Evolutionary conservation across 257 asterid genomes (phyloP).

Genomic region (Solanum piurae): DNA sequence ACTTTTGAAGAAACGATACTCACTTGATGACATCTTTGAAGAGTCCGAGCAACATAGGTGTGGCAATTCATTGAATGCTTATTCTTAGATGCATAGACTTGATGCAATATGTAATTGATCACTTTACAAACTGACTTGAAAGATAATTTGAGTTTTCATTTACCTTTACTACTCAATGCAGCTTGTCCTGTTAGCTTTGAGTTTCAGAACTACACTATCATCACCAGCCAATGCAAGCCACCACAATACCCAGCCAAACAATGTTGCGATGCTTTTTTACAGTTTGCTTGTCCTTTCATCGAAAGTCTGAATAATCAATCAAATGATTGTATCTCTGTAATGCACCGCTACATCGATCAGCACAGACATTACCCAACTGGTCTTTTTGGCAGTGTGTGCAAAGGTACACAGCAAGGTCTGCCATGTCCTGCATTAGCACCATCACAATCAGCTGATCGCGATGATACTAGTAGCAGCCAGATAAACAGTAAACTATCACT

Average conservation of each 20-base stretch:
- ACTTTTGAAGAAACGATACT: not conserved
- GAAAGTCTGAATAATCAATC: not conserved
- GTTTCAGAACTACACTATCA: not conserved
- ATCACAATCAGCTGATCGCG: not conserved
- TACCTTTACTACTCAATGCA: not conserved
- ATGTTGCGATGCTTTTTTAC: constrained; percentile 1
- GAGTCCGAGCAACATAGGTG: not conserved
- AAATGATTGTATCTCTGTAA: not conserved
- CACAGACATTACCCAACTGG: not conserved
- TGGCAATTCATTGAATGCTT: not conserved
- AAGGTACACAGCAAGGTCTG: not conserved
- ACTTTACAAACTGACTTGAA: not conserved
- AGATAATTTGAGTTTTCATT: not conserved
- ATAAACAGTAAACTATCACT: not conserved
- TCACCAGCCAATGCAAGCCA: constrained; percentile 5
- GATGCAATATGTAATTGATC: not conserved
- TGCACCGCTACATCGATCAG: not conserved
- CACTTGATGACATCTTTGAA: not conserved
- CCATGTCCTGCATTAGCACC: not conserved
- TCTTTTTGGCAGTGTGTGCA: constrained; percentile 2
- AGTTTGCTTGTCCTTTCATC: constrained; percentile 1
- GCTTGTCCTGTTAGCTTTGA: constrained; percentile 4
- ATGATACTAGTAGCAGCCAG: not conserved
- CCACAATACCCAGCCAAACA: constrained; percentile 1
- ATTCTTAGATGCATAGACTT: not conserved